A percentile compares a stretch with the other conserved stretches of the same genome.
Conservation (phyloP, 225 moss, liverwort and hornwort species). For the Physcomitrellopsis africana region DNA sequence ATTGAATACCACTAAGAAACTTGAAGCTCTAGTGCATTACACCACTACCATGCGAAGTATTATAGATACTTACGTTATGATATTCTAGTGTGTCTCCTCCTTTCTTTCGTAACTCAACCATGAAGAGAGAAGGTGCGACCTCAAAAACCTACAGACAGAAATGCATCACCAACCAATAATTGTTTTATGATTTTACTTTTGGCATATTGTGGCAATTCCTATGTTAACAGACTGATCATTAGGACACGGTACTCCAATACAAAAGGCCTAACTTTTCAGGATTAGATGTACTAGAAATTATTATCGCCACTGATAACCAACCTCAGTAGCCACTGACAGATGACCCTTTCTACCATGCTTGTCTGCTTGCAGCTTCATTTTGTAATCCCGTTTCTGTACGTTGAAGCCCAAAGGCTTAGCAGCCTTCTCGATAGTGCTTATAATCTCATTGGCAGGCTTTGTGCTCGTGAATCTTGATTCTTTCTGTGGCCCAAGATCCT, state of each 20-base stretch:
- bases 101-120: constrained; percentile 66
- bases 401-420: constrained; percentile 54
- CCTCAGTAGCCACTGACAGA: constrained; percentile 67
- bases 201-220: too few species aligned
- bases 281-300: too few species aligned
- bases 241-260: too few species aligned
- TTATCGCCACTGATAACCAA: too few species aligned
- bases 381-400: constrained; percentile 58
- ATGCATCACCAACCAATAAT: too few species aligned
- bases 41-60: too few species aligned
- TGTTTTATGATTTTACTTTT: too few species aligned
- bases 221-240: too few species aligned
- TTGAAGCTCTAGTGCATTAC: too few species aligned
- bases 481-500: neutral
- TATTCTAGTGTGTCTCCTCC: constrained; percentile 71
- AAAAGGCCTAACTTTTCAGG: too few species aligned
- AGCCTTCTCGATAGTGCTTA: constrained; percentile 53
- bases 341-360: constrained; percentile 64
- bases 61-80: constrained; percentile 24
- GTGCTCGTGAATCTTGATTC: constrained; percentile 56
- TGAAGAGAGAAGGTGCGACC: constrained; percentile 65
- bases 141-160: constrained; percentile 37
- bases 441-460: constrained; percentile 48
- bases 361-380: constrained; percentile 56
- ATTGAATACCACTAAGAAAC: too few species aligned